Percentiles rank a stretch among this genome's conserved stretches.
These are phyloP conservation scores for Penicillium olsonii DNA, from an alignment of 2,329 filamentous ascomycete species.

Conservation along the genomic window DNA sequence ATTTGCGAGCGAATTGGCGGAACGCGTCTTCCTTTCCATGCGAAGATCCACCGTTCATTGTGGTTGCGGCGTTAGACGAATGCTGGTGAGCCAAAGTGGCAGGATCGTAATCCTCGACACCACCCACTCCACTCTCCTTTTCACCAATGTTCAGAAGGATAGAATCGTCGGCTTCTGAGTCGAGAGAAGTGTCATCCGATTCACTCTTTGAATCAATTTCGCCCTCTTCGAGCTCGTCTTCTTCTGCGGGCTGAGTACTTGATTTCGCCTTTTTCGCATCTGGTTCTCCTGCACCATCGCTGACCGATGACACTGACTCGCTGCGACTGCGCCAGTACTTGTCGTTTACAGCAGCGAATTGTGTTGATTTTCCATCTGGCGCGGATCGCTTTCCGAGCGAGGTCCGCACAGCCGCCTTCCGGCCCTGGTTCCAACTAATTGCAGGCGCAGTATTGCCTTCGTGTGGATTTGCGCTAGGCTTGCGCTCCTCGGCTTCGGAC, in stretches of 20 bases:
- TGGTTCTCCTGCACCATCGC: conserved; percentile 2
- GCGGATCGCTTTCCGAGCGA: conserved; percentile 37
- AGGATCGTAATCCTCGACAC: conserved; percentile 26
- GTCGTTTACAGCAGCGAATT: conserved; percentile 39
- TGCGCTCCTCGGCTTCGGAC: conserved; percentile 12
- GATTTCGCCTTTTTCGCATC: conserved; percentile 3
- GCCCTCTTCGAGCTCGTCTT: conserved; percentile 28
- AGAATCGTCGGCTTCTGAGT: conserved; percentile 42
- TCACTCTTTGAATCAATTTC: conserved; percentile 33
- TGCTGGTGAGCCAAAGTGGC: conserved; percentile 17
- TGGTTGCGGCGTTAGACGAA: conserved; percentile 8
- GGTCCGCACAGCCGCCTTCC: conserved; percentile 45
- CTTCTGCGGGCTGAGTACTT: background rate
- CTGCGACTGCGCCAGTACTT: conserved; percentile 42
- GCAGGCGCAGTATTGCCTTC: conserved; percentile 29
- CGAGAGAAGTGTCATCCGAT: conserved; percentile 35
- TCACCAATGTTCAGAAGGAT: conserved; percentile 46
- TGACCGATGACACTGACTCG: conserved; percentile 30
- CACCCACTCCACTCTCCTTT: conserved; percentile 13
- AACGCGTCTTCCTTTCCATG: conserved; percentile 37
- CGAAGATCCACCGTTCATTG: conserved; percentile 3
- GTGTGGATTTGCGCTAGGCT: conserved; percentile 20
- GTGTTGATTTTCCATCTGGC: conserved; percentile 13
- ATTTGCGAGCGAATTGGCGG: conserved; percentile 35
- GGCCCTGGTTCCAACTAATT: conserved; percentile 49